Percentiles rank a stretch among this genome's conserved stretches.
Conservation (phyloP, 164 flowering plant genomes). For the Berberis thunbergii region DNA sequence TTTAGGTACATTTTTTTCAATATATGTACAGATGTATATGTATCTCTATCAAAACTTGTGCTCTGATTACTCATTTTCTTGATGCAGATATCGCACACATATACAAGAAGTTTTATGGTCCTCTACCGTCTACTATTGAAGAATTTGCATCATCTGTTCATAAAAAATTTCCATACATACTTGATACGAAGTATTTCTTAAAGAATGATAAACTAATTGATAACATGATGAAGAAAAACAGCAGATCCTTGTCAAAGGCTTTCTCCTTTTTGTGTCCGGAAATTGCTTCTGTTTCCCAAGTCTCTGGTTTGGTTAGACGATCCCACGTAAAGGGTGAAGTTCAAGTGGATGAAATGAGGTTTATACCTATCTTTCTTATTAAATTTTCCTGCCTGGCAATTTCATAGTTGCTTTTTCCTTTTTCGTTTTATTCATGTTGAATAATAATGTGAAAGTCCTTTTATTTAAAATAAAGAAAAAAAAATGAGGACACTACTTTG, state of each 20-base stretch:
- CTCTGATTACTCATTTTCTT: conserved; percentile 4
- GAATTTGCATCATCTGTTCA: conserved; percentile 60
- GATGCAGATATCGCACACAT: conserved; percentile 78
- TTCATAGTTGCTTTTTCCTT: background rate
- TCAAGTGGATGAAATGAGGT: conserved; percentile 86
- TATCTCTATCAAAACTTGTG: background rate
- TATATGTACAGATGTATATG: background rate
- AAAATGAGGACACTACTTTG: too few species aligned
- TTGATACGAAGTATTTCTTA: conserved; percentile 78
- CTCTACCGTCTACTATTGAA: conserved; percentile 66
- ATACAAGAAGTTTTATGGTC: conserved; percentile 67
- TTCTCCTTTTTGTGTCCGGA: conserved; percentile 67
- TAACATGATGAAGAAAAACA: conserved; percentile 38
- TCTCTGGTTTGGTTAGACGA: conserved; percentile 10
- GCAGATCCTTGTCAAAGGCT: conserved; percentile 74
- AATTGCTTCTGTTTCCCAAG: conserved; percentile 26
- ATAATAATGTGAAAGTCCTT: too few species aligned
- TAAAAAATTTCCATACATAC: conserved; percentile 47
- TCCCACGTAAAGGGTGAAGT: conserved; percentile 58
- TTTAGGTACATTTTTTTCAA: conserved; percentile 43
- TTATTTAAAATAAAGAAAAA: too few species aligned
- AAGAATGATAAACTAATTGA: conserved; percentile 33
- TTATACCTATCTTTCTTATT: conserved; percentile 4
- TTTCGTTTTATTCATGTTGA: too few species aligned
- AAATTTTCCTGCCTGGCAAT: background rate